Conservation (phyloP, 2,329 filamentous ascomycete genomes). For the Ceratocystiopsis sp. region DNA sequence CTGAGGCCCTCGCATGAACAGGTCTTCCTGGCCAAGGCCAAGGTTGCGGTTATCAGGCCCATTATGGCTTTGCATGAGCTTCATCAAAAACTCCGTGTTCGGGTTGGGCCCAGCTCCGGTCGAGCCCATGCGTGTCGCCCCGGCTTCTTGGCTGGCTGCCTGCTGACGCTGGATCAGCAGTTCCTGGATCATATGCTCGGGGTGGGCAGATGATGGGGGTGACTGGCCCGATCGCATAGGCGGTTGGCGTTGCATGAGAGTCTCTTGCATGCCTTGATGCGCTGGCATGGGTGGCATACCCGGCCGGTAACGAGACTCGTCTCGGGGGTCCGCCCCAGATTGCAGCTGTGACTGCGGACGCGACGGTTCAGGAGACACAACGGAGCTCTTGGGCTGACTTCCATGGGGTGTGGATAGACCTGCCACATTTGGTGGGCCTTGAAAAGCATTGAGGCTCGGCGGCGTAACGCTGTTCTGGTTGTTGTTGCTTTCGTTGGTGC, state of each 20-base stretch:
- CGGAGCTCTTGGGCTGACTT: too few relatives aligned
- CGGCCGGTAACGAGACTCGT: conserved; percentile 20
- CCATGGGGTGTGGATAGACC: conserved; percentile 1
- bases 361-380: too few relatives aligned
- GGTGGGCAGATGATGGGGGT: conserved; percentile 22
- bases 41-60: conserved; percentile 26
- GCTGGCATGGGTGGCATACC: too few relatives aligned
- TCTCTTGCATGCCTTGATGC: too few relatives aligned
- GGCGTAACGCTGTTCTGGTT: conserved; percentile 1
- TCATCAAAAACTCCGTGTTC: conserved; percentile 74
- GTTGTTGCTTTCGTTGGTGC: background rate
- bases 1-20: conserved; percentile 34
- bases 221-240: conserved; percentile 5
- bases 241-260: too few relatives aligned
- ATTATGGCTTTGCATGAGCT: conserved; percentile 52
- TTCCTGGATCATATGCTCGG: conserved; percentile 45
- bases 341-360: too few relatives aligned
- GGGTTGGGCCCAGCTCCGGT: conserved; percentile 25
- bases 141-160: conserved; percentile 28
- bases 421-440: conserved; percentile 2
- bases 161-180: conserved; percentile 42
- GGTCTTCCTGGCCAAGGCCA: conserved; percentile 27
- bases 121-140: conserved; percentile 15
- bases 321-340: conserved; percentile 17
- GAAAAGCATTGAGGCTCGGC: conserved; percentile 6